These are phyloP conservation scores for Noccaea bulbosa DNA, from an alignment of 345 rosid genomes.

Conservation along the genomic window DNA sequence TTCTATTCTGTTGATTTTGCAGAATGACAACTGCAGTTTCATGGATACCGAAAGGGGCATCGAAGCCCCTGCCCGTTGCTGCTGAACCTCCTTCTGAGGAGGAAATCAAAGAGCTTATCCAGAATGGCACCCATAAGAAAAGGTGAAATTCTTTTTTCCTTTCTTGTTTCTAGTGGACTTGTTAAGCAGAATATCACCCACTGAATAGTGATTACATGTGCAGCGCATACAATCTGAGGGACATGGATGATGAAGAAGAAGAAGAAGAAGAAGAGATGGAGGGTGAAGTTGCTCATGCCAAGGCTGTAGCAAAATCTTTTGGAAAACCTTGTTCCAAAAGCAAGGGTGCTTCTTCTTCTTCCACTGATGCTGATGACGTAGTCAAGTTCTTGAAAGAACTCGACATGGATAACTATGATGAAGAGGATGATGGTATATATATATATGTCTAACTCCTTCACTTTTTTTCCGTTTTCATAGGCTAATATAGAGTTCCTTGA, in stretches of 20 bases:
- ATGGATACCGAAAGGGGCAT: conserved; percentile 82
- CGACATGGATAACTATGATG: conserved; percentile 84
- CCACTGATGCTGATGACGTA: conserved; percentile 51
- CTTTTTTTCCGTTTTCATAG: not conserved
- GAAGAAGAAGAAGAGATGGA: conserved; percentile 48
- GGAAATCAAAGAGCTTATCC: conserved; percentile 65
- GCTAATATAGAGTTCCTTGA: not conserved
- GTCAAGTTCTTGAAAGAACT: conserved; percentile 68
- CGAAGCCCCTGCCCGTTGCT: conserved; percentile 57
- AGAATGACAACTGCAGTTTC: too few relatives aligned
- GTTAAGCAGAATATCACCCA: too few relatives aligned
- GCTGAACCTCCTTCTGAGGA: conserved; percentile 73
- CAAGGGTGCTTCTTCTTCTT: conserved; percentile 42
- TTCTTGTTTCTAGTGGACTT: not conserved
- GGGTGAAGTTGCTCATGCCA: conserved; percentile 54
- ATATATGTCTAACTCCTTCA: too few relatives aligned
- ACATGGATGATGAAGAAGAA: too few relatives aligned
- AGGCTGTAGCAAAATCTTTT: conserved; percentile 64
- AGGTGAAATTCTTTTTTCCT: conserved; percentile 41
- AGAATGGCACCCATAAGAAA: too few relatives aligned
- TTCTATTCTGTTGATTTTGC: conserved; percentile 12
- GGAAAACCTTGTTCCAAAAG: conserved; percentile 50
- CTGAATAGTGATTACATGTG: too few relatives aligned
- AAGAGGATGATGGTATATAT: conserved; percentile 74
- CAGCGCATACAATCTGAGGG: too few relatives aligned